Conservation (phyloP, 768 basidiomycete genomes). For the Cystobasidium ongulense region DNA sequence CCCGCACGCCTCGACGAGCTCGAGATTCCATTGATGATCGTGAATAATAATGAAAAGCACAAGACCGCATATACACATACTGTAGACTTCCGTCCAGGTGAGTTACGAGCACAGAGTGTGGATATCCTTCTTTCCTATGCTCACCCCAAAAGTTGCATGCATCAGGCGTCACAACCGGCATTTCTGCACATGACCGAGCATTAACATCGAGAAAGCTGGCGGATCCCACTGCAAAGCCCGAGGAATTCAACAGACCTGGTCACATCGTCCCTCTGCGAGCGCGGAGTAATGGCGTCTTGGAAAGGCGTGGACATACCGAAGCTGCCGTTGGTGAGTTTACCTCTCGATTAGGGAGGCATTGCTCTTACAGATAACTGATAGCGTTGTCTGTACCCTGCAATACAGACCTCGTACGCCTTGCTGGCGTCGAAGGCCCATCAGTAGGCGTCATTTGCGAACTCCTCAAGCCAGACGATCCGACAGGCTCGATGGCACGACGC, state of each 20-base stretch:
- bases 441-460: constrained; percentile 89
- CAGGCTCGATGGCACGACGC: constrained; percentile 85
- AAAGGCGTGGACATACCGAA: constrained; percentile 90
- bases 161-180: constrained; percentile 84
- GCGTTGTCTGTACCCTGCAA: background rate
- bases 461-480: constrained; percentile 73
- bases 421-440: constrained; percentile 52
- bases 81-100: constrained; percentile 83
- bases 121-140: background rate
- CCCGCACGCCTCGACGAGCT: constrained; percentile 65
- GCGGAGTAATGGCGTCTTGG: constrained; percentile 70
- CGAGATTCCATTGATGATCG: constrained; percentile 88
- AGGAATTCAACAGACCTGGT: constrained; percentile 83
- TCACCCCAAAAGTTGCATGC: too few relatives aligned
- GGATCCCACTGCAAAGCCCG: constrained; percentile 49
- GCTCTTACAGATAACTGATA: too few relatives aligned
- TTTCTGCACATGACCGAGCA: constrained; percentile 89
- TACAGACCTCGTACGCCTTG: constrained; percentile 69
- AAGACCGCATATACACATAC: constrained; percentile 93
- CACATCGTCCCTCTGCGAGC: constrained; percentile 91
- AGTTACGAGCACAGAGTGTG: constrained; percentile 37
- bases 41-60: constrained; percentile 77
- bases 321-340: constrained; percentile 58
- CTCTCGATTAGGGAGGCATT: background rate
- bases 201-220: constrained; percentile 78